Conservation (phyloP, 1,139 yeast genomes). For the Lodderomyces margitis region DNA sequence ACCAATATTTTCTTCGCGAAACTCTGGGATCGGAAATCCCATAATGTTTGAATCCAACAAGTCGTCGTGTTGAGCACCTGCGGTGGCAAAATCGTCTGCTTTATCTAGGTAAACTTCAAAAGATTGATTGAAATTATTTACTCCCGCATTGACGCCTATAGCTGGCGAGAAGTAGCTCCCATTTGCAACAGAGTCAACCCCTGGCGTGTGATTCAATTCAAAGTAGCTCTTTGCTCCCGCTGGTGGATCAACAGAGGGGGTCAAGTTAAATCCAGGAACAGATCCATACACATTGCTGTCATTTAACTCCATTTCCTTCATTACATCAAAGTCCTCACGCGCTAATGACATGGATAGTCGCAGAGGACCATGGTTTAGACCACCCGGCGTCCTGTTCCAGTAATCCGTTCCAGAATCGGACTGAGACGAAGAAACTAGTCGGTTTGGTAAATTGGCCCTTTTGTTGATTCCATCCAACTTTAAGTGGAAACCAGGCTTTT, state of each 20-base stretch:
- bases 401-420: conserved; percentile 19
- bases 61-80: background rate
- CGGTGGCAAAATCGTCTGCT: conserved; percentile 1
- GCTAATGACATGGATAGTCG: conserved; percentile 10
- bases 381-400: conserved; percentile 15
- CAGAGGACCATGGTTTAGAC: conserved; percentile 4
- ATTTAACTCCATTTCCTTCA: conserved; percentile 10
- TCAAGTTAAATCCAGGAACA: conserved; percentile 20
- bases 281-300: conserved; percentile 7
- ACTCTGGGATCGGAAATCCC: background rate
- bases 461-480: conserved; percentile 15
- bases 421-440: conserved; percentile 15
- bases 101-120: conserved; percentile 16
- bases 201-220: conserved; percentile 17
- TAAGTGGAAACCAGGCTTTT: conserved; percentile 16
- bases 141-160: conserved; percentile 10
- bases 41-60: background rate
- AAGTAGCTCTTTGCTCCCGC: conserved; percentile 35
- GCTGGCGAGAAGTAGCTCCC: conserved; percentile 17
- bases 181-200: conserved; percentile 5
- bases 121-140: conserved; percentile 15
- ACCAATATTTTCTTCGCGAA: background rate
- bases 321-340: conserved; percentile 5
- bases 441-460: conserved; percentile 6
- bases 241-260: conserved; percentile 47